Base-by-base conservation (phyloP, 2,329 filamentous ascomycete genomes). In the Didymella pomorum region DNA sequence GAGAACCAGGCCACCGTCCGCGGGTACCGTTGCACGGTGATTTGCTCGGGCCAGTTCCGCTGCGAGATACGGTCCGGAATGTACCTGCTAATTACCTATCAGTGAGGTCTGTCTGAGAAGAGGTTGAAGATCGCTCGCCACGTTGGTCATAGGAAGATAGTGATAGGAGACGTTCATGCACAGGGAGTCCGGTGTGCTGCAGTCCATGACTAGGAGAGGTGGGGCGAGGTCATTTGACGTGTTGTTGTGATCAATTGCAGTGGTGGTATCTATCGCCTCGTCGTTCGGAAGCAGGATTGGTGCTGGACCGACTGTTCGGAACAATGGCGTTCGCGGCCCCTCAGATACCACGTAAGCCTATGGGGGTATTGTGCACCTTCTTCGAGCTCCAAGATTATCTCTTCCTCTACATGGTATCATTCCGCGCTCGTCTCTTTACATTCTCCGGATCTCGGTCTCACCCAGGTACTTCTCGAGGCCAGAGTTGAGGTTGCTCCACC, bases 401-500 rank as follows among this genome's bases (percentile, higher is more conserved):
- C 76, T 88, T 87, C 83, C 74, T 92, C 89, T 79, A 87, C 21
- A 33, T 54, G 46, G 56, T 54, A 54, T 58, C 56, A 54, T 51
- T 43, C 25, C 45, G 45, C 46, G 18, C 50, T 46, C 21, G 10
- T 41, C 54, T 33, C 14, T 35, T 62, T 55, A 82, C 94, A 97
- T 97, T 68, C 94, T 88, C 68, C 92, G 89, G 71, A 98, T 97
- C 74, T 90, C 84, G 75, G 88, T 87, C 83, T 98, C 93, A 74
- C 92, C 89, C 79, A 87, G 85, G 80, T 94, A 97, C 80, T 91
- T 89, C 60, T 96, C 90, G 67, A 98, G 82, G 10, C 90, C 91
- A 23, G 85, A 82, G 68, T 95, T 89, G 56, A 98, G 85, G 79
- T 91, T 88, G 73, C 88, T 83, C 95, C 95, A 99, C 95, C 95